Evolutionary conservation across 306 rosid species (phyloP).

Genomic region (Chamaecrista fasciculata): DNA sequence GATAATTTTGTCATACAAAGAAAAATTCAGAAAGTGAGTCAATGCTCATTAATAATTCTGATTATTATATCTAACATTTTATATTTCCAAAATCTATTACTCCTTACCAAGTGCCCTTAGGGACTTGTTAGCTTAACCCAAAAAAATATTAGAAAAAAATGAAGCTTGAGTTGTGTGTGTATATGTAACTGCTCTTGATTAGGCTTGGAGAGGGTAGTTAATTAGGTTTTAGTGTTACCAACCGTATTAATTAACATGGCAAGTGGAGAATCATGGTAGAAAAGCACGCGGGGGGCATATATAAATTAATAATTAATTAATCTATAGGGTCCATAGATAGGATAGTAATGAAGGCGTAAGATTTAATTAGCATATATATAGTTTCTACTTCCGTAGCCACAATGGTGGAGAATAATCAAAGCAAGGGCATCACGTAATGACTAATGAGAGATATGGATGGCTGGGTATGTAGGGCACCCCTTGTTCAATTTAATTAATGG

Average conservation of each 20-base stretch:
- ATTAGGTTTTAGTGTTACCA: slow-evolving; percentile 37
- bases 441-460: slow-evolving; percentile 12
- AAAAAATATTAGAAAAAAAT: no score
- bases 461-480: no score
- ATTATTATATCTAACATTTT: no score
- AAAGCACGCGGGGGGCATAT: slow-evolving; percentile 26
- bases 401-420: not conserved
- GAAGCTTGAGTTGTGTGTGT: not conserved
- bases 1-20: no score
- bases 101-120: no score
- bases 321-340: not conserved
- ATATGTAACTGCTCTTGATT: slow-evolving; percentile 20
- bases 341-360: not conserved
- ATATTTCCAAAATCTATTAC: no score
- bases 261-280: slow-evolving; percentile 7
- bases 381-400: not conserved
- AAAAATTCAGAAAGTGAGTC: no score
- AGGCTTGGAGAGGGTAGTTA: slow-evolving; percentile 24
- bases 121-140: no score
- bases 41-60: no score
- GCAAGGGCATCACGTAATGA: not conserved
- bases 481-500: slow-evolving; percentile 10
- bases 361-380: no score
- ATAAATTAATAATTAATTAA: no score
- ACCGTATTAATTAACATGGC: slow-evolving; percentile 23